phyloP scores from a whole-genome alignment of 2,329 filamentous ascomycete species.

The Fusarium denticulatum region DNA sequence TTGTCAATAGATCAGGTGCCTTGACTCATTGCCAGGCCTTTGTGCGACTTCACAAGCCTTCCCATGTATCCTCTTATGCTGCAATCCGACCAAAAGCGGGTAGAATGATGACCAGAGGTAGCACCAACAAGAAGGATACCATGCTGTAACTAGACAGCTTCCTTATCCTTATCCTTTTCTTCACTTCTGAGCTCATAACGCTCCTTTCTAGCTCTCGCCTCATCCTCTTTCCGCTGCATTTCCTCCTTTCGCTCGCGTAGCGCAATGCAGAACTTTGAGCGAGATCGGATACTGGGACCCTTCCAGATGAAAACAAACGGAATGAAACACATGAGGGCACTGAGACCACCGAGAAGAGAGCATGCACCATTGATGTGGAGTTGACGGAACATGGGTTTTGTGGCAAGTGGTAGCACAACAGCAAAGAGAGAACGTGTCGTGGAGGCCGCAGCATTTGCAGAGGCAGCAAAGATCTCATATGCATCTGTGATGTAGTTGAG shows the following conservation, averaged over 20 bases:
- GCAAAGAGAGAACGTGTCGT: slow-evolving; percentile 94
- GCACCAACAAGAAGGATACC: background rate
- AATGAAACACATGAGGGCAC: slow-evolving; percentile 60
- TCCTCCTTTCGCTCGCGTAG: slow-evolving; percentile 62
- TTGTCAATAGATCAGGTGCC: background rate
- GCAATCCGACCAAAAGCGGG: background rate
- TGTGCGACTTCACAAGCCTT: background rate
- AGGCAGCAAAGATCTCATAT: slow-evolving; percentile 74
- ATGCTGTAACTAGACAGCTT: background rate
- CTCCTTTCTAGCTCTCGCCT: slow-evolving; percentile 46
- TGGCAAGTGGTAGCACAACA: slow-evolving; percentile 71
- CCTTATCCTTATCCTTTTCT: slow-evolving; percentile 27
- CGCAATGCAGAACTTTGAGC: slow-evolving; percentile 70
- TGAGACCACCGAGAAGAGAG: slow-evolving; percentile 62
- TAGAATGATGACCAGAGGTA: background rate
- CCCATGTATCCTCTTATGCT: background rate
- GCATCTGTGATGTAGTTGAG: slow-evolving; percentile 74
- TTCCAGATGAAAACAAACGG: slow-evolving; percentile 66
- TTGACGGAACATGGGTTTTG: slow-evolving; percentile 58
- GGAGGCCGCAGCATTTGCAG: slow-evolving; percentile 84
- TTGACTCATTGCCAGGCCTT: background rate
- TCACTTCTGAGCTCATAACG: slow-evolving; percentile 36
- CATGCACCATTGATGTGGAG: slow-evolving; percentile 62
- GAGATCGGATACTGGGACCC: slow-evolving; percentile 63
- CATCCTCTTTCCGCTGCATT: slow-evolving; percentile 53